phyloP scores from a whole-genome alignment of 768 basidiomycete species.

The Termitomyces sp. region DNA sequence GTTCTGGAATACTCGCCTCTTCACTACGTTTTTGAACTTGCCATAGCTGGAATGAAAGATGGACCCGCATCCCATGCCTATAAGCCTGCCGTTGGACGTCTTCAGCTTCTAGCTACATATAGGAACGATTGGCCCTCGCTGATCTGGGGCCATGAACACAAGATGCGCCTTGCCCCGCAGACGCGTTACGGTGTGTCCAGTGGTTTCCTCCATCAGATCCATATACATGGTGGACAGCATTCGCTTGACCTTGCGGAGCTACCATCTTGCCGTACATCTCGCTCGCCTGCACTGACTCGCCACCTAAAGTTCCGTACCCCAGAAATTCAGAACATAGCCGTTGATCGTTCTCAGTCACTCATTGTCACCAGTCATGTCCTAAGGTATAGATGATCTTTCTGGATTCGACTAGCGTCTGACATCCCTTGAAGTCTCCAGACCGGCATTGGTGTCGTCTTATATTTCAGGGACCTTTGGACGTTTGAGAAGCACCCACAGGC shows the following conservation, averaged over 20 bases:
- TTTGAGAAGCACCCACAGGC: conserved; percentile 53
- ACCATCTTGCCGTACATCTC: conserved; percentile 44
- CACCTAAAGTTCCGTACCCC: conserved; percentile 43
- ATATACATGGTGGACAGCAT: conserved; percentile 35
- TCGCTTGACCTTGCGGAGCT: conserved; percentile 45
- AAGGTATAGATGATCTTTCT: conserved; percentile 26
- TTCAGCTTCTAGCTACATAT: conserved; percentile 43
- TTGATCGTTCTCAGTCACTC: conserved; percentile 44
- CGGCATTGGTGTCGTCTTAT: conserved; percentile 43
- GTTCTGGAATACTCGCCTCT: conserved; percentile 47
- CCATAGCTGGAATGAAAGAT: conserved; percentile 47
- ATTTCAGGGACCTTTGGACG: conserved; percentile 53
- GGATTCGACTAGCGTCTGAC: conserved; percentile 1
- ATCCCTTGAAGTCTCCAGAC: conserved; percentile 28
- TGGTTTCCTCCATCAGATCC: conserved; percentile 44
- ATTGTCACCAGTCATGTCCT: conserved; percentile 41
- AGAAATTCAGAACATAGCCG: conserved; percentile 39
- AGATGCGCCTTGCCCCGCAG: conserved; percentile 35
- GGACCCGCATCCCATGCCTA: conserved; percentile 38
- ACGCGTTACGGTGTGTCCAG: conserved; percentile 40
- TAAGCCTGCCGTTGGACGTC: conserved; percentile 37
- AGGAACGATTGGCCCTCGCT: conserved; percentile 48
- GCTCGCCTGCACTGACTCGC: conserved; percentile 39
- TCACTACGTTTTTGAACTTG: conserved; percentile 49
- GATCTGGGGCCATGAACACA: conserved; percentile 45